phyloP scores from a whole-genome alignment of 2,329 filamentous ascomycete species.

The Xylaria sp. region DNA sequence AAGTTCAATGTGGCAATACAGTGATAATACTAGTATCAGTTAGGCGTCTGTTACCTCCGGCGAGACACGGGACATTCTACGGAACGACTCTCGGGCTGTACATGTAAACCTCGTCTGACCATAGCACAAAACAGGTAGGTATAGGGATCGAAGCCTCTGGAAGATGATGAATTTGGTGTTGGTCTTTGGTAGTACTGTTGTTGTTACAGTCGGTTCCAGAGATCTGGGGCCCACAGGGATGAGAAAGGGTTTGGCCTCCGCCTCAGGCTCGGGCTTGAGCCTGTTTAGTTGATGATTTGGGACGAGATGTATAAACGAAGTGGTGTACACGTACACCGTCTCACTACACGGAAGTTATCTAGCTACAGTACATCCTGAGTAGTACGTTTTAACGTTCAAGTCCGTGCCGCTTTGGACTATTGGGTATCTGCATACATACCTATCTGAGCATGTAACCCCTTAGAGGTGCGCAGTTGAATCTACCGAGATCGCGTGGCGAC shows the following conservation, averaged over 20 bases:
- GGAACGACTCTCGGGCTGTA: not conserved
- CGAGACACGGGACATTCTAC: not conserved
- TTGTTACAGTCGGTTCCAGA: not conserved
- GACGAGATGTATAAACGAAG: not conserved
- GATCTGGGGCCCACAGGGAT: not conserved
- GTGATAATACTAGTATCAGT: not conserved
- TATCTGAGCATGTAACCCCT: not conserved
- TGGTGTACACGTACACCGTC: not conserved
- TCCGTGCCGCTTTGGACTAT: not conserved
- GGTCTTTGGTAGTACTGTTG: no score
- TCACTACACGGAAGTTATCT: not conserved
- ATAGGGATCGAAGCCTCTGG: not conserved
- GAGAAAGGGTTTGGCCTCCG: not conserved
- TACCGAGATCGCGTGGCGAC: not conserved
- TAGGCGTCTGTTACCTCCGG: no score
- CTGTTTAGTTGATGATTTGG: not conserved
- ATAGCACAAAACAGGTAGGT: not conserved
- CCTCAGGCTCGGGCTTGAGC: not conserved
- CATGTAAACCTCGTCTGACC: not conserved
- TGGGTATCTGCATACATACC: not conserved
- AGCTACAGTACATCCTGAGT: not conserved
- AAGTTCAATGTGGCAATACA: not conserved
- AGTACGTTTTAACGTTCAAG: not conserved
- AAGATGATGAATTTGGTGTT: no score
- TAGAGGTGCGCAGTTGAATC: no score